These are phyloP conservation scores for Malassezia nana DNA, from an alignment of 1,284 basidiomycete genomes.

Conservation along the genomic window DNA sequence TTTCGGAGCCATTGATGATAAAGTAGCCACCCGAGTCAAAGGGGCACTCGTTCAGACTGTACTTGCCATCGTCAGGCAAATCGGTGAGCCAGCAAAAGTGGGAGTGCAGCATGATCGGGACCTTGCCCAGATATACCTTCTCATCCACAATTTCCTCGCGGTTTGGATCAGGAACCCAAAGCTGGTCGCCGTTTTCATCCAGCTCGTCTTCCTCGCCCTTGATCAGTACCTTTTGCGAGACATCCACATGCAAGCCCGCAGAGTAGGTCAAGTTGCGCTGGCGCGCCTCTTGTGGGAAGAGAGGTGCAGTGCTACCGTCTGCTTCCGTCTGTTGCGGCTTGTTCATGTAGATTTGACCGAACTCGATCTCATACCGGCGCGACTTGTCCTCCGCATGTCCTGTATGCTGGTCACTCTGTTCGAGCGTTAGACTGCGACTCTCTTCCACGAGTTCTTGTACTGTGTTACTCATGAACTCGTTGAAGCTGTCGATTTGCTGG, in stretches of 20 bases:
- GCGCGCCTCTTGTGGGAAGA: constrained; percentile 96
- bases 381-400: constrained; percentile 53
- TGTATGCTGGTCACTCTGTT: constrained; percentile 90
- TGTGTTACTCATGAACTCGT: constrained; percentile 99
- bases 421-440: constrained; percentile 80
- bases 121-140: constrained; percentile 94
- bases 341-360: constrained; percentile 94
- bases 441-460: constrained; percentile 99
- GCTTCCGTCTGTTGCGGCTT: constrained; percentile 88
- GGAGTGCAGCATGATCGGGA: constrained; percentile 94
- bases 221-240: constrained; percentile 72
- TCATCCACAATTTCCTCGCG: constrained; percentile 57
- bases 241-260: constrained; percentile 89
- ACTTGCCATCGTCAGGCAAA: constrained; percentile 69
- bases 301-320: constrained; percentile 81
- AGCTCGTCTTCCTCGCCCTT: constrained; percentile 65
- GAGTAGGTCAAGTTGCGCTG: constrained; percentile 90
- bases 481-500: constrained; percentile 95
- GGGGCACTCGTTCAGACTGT: constrained; percentile 89
- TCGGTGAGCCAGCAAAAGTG: constrained; percentile 84
- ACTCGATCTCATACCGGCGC: constrained; percentile 89
- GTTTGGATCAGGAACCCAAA: constrained; percentile 61
- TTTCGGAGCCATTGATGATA: constrained; percentile 98
- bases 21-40: constrained; percentile 94
- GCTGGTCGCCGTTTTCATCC: constrained; percentile 59